Percentiles rank a stretch among this genome's conserved stretches.
Evolutionary conservation across 805 yeast species (phyloP).

Genomic region (Naumovozyma baii): DNA sequence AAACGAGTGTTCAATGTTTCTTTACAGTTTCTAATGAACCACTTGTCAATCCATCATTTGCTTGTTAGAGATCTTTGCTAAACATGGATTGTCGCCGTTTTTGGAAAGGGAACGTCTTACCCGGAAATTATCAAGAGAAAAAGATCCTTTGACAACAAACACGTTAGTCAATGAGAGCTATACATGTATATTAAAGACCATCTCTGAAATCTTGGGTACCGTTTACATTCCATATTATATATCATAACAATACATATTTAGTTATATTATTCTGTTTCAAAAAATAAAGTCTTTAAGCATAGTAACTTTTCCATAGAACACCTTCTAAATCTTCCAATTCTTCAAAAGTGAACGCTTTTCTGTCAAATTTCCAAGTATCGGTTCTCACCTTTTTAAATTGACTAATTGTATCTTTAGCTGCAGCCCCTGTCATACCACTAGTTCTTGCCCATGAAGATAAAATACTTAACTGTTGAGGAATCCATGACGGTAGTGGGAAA

Average conservation of each 20-base stretch:
- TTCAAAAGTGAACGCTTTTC: slow-evolving; percentile 58
- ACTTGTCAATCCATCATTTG: not conserved
- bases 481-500: slow-evolving; percentile 88
- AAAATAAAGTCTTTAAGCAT: slow-evolving; percentile 39
- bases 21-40: too few species aligned
- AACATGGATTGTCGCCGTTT: not conserved
- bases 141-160: too few species aligned
- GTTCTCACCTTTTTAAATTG: slow-evolving; percentile 85
- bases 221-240: not conserved
- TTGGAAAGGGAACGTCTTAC: not conserved
- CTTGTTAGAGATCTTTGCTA: not conserved
- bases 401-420: slow-evolving; percentile 74
- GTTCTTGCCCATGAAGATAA: slow-evolving; percentile 66
- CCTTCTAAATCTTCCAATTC: slow-evolving; percentile 91
- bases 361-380: slow-evolving; percentile 93
- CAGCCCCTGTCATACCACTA: slow-evolving; percentile 69
- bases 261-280: not conserved
- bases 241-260: not conserved
- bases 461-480: slow-evolving; percentile 60
- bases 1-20: too few species aligned
- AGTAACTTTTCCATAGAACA: slow-evolving; percentile 85
- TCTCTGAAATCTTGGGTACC: not conserved
- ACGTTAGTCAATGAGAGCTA: too few species aligned
- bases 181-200: too few species aligned
- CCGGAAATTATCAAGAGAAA: not conserved